A percentile compares a stretch with the other conserved stretches of the same genome.
Evolutionary conservation across 2,329 filamentous ascomycete genomes (phyloP).

Genomic region (Fusarium aywerte): DNA sequence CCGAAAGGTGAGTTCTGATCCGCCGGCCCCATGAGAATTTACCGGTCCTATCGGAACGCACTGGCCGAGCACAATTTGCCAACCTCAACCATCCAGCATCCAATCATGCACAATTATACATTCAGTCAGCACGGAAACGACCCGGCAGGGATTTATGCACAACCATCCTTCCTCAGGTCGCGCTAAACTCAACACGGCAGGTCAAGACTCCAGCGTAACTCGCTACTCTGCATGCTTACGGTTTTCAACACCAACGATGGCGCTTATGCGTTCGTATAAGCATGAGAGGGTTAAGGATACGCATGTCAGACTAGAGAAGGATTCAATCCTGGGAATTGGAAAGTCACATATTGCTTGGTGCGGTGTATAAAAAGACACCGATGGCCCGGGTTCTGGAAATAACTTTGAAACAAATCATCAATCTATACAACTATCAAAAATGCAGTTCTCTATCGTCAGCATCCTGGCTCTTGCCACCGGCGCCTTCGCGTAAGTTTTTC

Average conservation of each 20-base stretch:
- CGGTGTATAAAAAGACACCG: not conserved
- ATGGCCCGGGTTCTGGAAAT: not conserved
- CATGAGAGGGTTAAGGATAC: not conserved
- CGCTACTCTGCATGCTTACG: not conserved
- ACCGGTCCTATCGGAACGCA: not conserved
- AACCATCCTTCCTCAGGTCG: not conserved
- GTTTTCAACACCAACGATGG: not conserved
- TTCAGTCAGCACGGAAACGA: not conserved
- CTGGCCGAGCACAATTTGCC: not conserved
- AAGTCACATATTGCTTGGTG: not conserved
- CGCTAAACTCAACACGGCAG: slow-evolving; percentile 14
- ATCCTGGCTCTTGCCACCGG: slow-evolving; percentile 11
- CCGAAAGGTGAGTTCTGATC: not conserved
- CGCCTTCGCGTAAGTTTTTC: not conserved
- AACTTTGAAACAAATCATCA: not conserved
- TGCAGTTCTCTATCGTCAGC: slow-evolving; percentile 14
- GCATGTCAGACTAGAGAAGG: slow-evolving; percentile 17
- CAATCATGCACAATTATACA: not conserved
- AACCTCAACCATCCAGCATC: too few relatives aligned
- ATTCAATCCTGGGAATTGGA: slow-evolving; percentile 4
- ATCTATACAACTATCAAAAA: not conserved
- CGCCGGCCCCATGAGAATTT: not conserved
- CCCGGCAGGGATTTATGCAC: not conserved
- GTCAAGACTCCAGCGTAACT: not conserved
- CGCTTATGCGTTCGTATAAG: not conserved